Conservation (phyloP, 345 rosid genomes). For the Hibiscus tridactylites region DNA sequence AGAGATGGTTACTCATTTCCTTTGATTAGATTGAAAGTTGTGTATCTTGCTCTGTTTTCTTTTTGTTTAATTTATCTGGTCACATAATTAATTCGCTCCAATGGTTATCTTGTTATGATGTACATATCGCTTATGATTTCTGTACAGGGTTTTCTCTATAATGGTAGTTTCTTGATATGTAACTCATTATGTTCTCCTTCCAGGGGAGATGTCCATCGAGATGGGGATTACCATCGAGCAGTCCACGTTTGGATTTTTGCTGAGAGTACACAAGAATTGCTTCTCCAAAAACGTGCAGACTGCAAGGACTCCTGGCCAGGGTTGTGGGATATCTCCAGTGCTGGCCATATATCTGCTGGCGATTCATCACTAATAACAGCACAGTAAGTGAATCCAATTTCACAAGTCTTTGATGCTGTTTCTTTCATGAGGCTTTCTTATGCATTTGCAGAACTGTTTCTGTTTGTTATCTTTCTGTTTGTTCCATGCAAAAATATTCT, state of each 20-base stretch:
- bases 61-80: neutral
- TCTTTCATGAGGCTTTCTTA: neutral
- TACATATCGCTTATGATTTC: neutral
- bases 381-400: conserved; percentile 30
- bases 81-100: neutral
- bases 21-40: neutral
- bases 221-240: conserved; percentile 88
- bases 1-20: neutral
- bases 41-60: neutral
- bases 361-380: conserved; percentile 72
- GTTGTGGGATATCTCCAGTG: conserved; percentile 87
- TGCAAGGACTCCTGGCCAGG: conserved; percentile 89
- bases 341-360: conserved; percentile 92
- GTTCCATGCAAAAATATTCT: neutral
- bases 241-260: conserved; percentile 83
- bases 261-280: conserved; percentile 69
- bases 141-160: neutral
- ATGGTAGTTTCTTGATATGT: neutral
- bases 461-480: neutral
- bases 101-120: neutral
- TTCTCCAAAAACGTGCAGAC: conserved; percentile 73
- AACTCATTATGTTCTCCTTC: neutral
- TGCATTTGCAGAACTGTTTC: neutral
- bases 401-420: neutral
- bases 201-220: conserved; percentile 69